A percentile compares a stretch with the other conserved stretches of the same genome.
phyloP scores from a whole-genome alignment of 495 filamentous ascomycete species.

The Platismatia glauca region DNA sequence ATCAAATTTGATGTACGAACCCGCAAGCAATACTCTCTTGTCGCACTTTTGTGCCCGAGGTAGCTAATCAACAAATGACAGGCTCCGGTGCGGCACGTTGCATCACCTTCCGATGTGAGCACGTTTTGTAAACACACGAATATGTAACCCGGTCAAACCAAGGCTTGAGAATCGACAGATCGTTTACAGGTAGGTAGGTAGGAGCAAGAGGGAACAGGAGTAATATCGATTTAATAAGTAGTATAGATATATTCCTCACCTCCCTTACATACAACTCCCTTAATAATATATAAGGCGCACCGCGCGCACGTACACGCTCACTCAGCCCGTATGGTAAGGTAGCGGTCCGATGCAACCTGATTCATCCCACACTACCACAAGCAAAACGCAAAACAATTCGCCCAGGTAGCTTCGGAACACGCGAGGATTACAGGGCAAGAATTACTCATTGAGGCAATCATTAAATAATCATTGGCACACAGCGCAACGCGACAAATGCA shows the following conservation, averaged over 20 bases:
- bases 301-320: neutral
- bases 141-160: neutral
- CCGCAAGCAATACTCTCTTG: neutral
- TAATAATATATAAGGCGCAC: neutral
- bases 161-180: no score
- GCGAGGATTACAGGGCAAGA: no score
- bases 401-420: no score
- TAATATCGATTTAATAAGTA: neutral
- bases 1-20: neutral
- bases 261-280: neutral
- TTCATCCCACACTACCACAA: neutral
- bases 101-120: neutral
- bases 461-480: no score
- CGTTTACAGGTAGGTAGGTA: neutral
- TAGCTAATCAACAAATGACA: neutral
- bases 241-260: neutral
- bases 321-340: neutral
- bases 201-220: neutral
- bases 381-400: neutral
- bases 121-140: neutral
- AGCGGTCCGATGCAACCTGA: neutral
- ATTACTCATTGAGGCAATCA: no score
- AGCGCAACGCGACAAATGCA: no score
- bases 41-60: neutral
- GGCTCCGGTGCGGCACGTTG: neutral